Evolutionary conservation across 306 rosid species (phyloP), one percentile per base, ranked within the genome.

Genomic region (Elaeagnus macrophylla): DNA sequence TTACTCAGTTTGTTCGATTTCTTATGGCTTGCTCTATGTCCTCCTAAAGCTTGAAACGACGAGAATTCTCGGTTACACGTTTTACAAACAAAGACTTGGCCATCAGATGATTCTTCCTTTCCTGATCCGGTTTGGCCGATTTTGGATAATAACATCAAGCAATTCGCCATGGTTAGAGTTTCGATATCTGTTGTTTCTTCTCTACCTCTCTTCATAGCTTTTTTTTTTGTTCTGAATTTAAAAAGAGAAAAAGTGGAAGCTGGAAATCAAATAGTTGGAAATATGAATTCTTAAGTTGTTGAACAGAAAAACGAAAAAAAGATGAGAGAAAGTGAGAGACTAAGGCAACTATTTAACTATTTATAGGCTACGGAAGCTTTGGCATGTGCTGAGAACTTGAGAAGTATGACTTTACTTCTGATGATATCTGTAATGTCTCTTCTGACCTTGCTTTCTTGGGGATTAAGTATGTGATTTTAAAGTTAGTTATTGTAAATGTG

Each of bases 11-110:
- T n/a, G n/a, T n/a, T 86, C 0, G 76, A 77, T 40, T 82, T 89
- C 67, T 80, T 84, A 67, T 86, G 97, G 62, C 89, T 82, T 3
- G 97, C 89, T 15, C 97, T 59, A 66, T 89, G 97, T 1, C 95
- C 97, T 4, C 97, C 97, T 12, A 90, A 76, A 5, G 97, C 97
- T 52, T 90, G 97, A 56, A 83, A 86, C 40, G 94, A 77, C 7
- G 79, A 36, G 48, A 90, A 90, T 14, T 65, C 56, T 14, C 75
- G 72, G 53, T 68, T 57, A 49, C 75, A 70, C 8, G 94, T 81
- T 60, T 86, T 90, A 86, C 97, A 90, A 40, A 25, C 59, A 12
- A 81, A 90, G 17, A 37, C 72, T 8, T 78, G 65, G 16, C 40
- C 55, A 0, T 10, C 8, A 1, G 32, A 18, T 4, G 36, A 37